These are phyloP conservation scores for Aspergillus heteromorphus DNA, from an alignment of 495 filamentous ascomycete species.

Conservation along the genomic window DNA sequence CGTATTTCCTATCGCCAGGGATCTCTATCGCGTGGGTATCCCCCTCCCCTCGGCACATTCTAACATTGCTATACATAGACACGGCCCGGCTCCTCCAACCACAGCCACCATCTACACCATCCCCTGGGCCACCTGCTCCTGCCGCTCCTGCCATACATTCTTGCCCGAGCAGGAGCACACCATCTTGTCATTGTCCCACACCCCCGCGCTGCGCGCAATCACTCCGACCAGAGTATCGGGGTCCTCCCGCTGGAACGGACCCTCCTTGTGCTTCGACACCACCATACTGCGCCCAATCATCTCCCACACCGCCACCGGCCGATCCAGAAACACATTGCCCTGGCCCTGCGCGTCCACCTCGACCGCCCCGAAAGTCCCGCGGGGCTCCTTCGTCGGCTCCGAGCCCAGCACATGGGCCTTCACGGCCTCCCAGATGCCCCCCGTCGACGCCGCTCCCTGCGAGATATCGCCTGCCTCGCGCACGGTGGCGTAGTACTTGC, in stretches of 20 bases:
- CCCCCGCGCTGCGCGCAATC: constrained; percentile 87
- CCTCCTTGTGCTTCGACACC: constrained; percentile 51
- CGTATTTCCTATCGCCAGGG: background rate
- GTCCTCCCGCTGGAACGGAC: constrained; percentile 60
- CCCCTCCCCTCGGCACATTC: background rate
- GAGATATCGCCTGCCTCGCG: constrained; percentile 88
- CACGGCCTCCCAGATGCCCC: constrained; percentile 69
- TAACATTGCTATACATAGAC: constrained; percentile 1
- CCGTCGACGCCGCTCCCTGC: constrained; percentile 70
- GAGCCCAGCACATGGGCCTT: constrained; percentile 45
- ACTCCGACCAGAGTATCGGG: constrained; percentile 83
- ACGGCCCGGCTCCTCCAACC: background rate
- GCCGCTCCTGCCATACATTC: constrained; percentile 95
- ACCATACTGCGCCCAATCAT: constrained; percentile 89
- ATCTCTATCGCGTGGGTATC: background rate
- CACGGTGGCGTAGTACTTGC: constrained; percentile 76
- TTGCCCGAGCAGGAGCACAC: constrained; percentile 94
- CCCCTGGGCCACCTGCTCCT: constrained; percentile 79
- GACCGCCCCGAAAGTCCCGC: constrained; percentile 69
- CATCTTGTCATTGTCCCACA: constrained; percentile 98
- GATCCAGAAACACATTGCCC: constrained; percentile 73
- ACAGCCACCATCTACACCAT: constrained; percentile 55
- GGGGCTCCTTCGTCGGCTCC: constrained; percentile 38
- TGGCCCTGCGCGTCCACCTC: constrained; percentile 58
- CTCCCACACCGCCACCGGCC: constrained; percentile 85